Base-by-base conservation (phyloP, 179 eudicot species). In the Beta macrorhiza region DNA sequence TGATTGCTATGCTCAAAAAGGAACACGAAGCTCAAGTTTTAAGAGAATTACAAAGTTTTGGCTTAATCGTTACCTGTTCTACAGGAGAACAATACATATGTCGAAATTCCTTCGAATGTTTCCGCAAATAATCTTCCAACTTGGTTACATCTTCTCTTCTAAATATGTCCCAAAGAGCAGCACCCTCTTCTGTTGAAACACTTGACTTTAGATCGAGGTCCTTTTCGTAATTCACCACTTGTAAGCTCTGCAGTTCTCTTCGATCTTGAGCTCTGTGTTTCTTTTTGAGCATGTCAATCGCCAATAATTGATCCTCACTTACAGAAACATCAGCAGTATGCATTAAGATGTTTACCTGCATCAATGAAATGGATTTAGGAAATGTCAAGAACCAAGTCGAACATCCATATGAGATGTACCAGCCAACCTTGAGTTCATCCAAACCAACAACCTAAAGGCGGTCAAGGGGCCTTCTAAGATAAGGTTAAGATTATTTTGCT, bases 91-190 rank as follows among this genome's bases (percentile, higher is more conserved):
- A 89, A 47, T 83, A 91, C 13, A 90, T 82, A 83, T 95, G 93
- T 72, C 97, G 84, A 77, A 95, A 95, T 82, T 93, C 98, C 67
- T 80, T 91, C 0, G 81, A 82, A 80, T 95, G 97, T 78, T 89
- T 81, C 64, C 79, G 72, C 7, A 95, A 87, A 79, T 93, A 95
- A 32, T 86, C 90, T 77, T 92, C 86, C 77, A 95, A 79, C 65
- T 86, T 86, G 0, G 93, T 91, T 44, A 95, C 93, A 85, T 94
- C 98, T 86, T 93, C 94, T 78, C 98, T 87, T 77, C 94, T 81
- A 72, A 94, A 94, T 37, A 94, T 94, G 78, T 94, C 98, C 98
- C 98, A 94, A 11, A 94, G 83, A 53, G 98, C 98, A 71, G 91
- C 90, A 55, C 91, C 94, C 37, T 72, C 78, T 61, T 70, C 78